Conservation (phyloP, 352 stramenopile genomes). For the Phytophthora kernoviae region DNA sequence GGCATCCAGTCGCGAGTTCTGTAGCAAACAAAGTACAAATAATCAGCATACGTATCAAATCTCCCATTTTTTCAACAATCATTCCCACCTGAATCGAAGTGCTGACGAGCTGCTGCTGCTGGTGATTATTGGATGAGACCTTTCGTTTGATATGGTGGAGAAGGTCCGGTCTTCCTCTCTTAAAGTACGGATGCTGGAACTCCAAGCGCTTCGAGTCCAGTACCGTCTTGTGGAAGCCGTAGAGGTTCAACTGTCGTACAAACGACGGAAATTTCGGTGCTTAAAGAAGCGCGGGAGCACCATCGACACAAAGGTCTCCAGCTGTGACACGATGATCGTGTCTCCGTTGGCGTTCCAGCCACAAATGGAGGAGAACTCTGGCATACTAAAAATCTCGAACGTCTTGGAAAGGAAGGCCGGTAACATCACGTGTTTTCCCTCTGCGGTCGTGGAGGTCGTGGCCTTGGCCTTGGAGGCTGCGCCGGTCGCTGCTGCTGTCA, state of each 20-base stretch:
- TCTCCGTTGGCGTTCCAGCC: constrained; percentile 91
- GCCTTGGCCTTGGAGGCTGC: constrained; percentile 17
- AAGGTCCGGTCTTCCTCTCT: constrained; percentile 83
- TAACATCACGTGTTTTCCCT: constrained; percentile 85
- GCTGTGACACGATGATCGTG: constrained; percentile 92
- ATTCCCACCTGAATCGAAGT: constrained; percentile 52
- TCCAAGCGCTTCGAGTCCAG: constrained; percentile 93
- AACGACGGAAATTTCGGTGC: constrained; percentile 95
- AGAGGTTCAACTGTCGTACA: constrained; percentile 94
- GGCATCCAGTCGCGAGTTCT: constrained; percentile 73
- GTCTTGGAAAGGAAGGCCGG: constrained; percentile 94
- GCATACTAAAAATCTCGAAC: constrained; percentile 93
- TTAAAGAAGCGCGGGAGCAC: constrained; percentile 92
- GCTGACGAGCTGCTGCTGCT: constrained; percentile 58
- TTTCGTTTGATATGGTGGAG: constrained; percentile 91
- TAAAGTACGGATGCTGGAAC: constrained; percentile 94
- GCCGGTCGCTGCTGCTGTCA: background rate
- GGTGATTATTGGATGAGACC: constrained; percentile 62
- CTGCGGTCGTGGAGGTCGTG: constrained; percentile 11
- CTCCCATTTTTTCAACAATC: constrained; percentile 1
- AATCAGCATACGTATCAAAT: constrained; percentile 3
- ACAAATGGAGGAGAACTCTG: constrained; percentile 83
- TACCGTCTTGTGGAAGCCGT: constrained; percentile 94
- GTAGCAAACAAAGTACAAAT: constrained; percentile 1
- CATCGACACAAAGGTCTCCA: constrained; percentile 81